phyloP scores from a whole-genome alignment of 257 asterid genomes.

The Rehmannia glutinosa region DNA sequence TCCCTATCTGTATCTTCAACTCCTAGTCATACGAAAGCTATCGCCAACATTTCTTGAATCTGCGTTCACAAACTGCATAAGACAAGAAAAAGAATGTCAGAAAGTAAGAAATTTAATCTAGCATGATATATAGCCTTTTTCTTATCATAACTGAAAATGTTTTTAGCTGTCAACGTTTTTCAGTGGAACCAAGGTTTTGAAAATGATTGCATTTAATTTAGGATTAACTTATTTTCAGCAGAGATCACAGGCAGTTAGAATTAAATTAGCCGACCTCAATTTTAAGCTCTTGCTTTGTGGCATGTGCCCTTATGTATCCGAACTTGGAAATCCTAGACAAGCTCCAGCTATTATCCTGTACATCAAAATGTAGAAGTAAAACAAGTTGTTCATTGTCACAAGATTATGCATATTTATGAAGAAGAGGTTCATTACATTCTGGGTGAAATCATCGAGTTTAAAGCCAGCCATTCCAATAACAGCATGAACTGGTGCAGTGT shows the following conservation, averaged over 20 bases:
- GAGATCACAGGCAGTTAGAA: not conserved
- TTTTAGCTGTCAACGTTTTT: too few species aligned
- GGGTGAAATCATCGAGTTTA: slow-evolving; percentile 51
- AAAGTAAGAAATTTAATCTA: not conserved
- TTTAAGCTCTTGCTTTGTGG: slow-evolving; percentile 45
- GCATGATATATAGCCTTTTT: not conserved
- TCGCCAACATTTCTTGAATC: slow-evolving; percentile 46
- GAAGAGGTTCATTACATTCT: slow-evolving; percentile 23
- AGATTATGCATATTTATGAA: not conserved
- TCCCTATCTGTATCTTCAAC: not conserved
- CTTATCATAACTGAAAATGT: not conserved
- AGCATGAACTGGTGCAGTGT: slow-evolving; percentile 76
- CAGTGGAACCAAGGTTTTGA: not conserved
- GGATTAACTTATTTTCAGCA: not conserved
- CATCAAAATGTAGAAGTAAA: not conserved
- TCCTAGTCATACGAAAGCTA: slow-evolving; percentile 46
- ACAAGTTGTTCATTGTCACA: not conserved
- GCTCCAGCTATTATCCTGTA: slow-evolving; percentile 68
- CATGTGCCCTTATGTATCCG: slow-evolving; percentile 58
- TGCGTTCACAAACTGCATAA: slow-evolving; percentile 64
- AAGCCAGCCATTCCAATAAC: slow-evolving; percentile 95
- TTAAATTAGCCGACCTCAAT: slow-evolving; percentile 42
- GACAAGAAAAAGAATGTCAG: not conserved
- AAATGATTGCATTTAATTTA: not conserved
- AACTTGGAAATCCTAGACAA: slow-evolving; percentile 45